Evolutionary conservation across 1,139 yeast species (phyloP), one percentile per base, ranked within the genome.

Genomic region (Yamadazyma epiphylla): DNA sequence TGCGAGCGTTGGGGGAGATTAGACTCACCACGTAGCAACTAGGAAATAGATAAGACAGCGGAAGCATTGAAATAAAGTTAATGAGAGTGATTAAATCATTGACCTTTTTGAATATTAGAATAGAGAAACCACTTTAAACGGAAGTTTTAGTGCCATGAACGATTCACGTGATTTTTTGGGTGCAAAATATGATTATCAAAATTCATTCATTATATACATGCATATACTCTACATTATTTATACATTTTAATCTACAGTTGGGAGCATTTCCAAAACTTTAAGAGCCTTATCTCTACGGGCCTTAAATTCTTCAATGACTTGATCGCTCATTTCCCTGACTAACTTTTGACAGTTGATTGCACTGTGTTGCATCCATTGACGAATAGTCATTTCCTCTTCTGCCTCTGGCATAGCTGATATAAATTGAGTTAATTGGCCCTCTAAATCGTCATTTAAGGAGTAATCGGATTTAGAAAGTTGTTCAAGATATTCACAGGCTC

Each of bases 321-420:
- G 59, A 6, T 62, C 57, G 27, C 72, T 60, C n/a, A 71, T 68
- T 37, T 74, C 77, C 25, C 58, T 48, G 0, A 65, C 58, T 8
- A 63, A 45, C 27, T 55, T 53, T 19, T 53, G 49, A 35, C 71
- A 61, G 25, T 59, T 62, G 1, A 47, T 38, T 3, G 82, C 80
- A 45, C 74, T 70, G 42, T 69, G 64, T 27, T 51, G 52, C 13
- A 85, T 58, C 95, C 95, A 87, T 38, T 82, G 75, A 30, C 68
- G 68, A 12, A 87, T 72, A 0, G 86, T 77, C 81, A 81, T 76
- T 16, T 73, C 65, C 45, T 82, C 64, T 45, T 83, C 89, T 12
- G 71, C 72, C 21, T 71, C 78, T 0, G 94, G 89, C 74, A 84
- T 77, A 27, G 76, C 77, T 1, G 78, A 69, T 3, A 81, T 74